phyloP scores from a whole-genome alignment of 73 alveolate genomes.

The Tetrahymena malaccensis region DNA sequence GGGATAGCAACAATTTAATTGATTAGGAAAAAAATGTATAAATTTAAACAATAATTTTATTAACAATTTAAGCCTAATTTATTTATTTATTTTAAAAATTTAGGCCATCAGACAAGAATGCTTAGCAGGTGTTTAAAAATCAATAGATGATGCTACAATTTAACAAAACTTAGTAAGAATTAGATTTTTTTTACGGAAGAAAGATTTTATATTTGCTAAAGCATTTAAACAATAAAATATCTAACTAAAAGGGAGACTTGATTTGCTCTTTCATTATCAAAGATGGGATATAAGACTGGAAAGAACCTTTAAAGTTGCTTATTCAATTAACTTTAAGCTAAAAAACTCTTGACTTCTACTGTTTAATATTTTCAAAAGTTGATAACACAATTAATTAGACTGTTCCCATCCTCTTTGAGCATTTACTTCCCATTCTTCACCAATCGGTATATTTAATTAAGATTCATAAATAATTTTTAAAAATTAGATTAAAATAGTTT shows the following conservation, averaged over 20 bases:
- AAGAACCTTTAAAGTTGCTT: neutral
- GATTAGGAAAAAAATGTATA: neutral
- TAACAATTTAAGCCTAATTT: neutral
- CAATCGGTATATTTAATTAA: neutral
- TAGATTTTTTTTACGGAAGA: neutral
- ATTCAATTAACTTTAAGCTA: neutral
- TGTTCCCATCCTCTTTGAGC: neutral
- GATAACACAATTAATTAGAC: neutral
- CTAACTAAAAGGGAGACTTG: neutral
- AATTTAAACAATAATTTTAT: neutral
- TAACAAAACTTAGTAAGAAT: neutral
- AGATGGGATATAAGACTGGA: neutral
- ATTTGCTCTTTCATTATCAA: neutral
- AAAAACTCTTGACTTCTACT: neutral
- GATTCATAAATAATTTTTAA: neutral
- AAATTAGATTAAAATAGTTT: neutral
- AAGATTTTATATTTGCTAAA: too few relatives aligned
- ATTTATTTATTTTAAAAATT: neutral
- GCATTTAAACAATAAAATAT: neutral
- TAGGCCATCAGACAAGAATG: neutral
- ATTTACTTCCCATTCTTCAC: neutral
- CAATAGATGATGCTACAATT: neutral
- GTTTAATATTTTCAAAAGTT: neutral
- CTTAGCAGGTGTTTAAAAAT: neutral
- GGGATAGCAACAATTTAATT: neutral